Conservation (phyloP, 2,329 filamentous ascomycete genomes). For the Cordyceps cicadae region DNA sequence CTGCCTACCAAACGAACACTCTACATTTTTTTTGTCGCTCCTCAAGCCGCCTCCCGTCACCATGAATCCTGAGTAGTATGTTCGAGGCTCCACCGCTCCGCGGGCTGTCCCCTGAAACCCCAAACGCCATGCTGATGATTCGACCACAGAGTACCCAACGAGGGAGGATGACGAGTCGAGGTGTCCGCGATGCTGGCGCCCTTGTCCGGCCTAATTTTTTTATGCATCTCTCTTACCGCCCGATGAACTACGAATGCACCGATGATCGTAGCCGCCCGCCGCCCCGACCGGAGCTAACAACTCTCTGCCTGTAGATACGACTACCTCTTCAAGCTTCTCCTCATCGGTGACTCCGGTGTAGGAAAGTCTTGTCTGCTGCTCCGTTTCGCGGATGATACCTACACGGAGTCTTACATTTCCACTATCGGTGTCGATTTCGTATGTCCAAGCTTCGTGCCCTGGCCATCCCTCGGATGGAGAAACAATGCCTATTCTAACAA, state of each 20-base stretch:
- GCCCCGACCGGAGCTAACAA: slow-evolving; percentile 17
- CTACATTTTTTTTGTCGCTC: slow-evolving; percentile 2
- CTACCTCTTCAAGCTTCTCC: slow-evolving; percentile 99
- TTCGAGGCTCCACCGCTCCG: slow-evolving; percentile 26
- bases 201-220: neutral
- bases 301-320: slow-evolving; percentile 73
- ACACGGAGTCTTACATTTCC: slow-evolving; percentile 99
- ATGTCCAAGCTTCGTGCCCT: slow-evolving; percentile 35
- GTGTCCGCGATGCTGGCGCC: neutral
- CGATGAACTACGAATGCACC: neutral
- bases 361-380: slow-evolving; percentile 98
- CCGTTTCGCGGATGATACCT: slow-evolving; percentile 97
- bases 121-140: slow-evolving; percentile 16
- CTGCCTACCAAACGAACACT: neutral
- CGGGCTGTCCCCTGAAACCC: slow-evolving; percentile 16
- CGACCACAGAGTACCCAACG: slow-evolving; percentile 11
- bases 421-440: slow-evolving; percentile 99
- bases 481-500: neutral
- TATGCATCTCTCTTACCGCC: neutral
- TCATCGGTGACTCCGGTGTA: slow-evolving; percentile 99
- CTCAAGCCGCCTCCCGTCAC: slow-evolving; percentile 32
- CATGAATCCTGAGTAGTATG: slow-evolving; percentile 93
- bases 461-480: neutral
- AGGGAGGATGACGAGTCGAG: neutral
- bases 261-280: neutral